Evolutionary conservation across 2,329 filamentous ascomycete genomes (phyloP).

Genomic region (Xylaria sp.): DNA sequence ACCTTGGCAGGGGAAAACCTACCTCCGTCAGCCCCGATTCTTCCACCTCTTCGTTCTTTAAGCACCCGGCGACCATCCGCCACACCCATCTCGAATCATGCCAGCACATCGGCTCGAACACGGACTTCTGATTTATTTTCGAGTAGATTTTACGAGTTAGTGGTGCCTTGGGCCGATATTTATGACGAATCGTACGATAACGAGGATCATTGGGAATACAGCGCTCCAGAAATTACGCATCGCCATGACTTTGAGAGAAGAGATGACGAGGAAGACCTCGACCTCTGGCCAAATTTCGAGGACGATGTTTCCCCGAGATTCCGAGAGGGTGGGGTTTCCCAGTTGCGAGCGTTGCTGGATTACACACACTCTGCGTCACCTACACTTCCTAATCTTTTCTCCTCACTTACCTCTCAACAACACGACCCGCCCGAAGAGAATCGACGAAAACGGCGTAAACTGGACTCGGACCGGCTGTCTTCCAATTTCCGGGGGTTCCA

Average conservation of each 20-base stretch:
- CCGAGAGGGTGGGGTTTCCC: conserved; percentile 41
- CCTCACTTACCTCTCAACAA: conserved; percentile 42
- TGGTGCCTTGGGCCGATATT: conserved; percentile 32
- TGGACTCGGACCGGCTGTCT: conserved; percentile 70
- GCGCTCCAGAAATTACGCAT: conserved; percentile 20
- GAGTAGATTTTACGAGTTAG: conserved; percentile 32
- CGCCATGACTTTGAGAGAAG: conserved; percentile 31
- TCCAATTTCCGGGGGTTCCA: conserved; percentile 69
- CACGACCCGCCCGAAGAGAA: conserved; percentile 47
- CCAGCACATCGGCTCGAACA: conserved; percentile 37
- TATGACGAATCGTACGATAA: conserved; percentile 37
- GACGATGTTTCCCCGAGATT: conserved; percentile 27
- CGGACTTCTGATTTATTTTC: conserved; percentile 41
- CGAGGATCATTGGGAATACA: conserved; percentile 37
- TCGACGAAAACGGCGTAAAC: conserved; percentile 75
- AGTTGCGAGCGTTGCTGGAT: conserved; percentile 44
- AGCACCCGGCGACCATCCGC: conserved; percentile 46
- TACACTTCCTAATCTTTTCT: conserved; percentile 45
- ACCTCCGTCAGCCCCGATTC: conserved; percentile 46
- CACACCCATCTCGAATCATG: conserved; percentile 43
- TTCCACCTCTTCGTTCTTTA: conserved; percentile 54
- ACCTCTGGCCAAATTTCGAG: conserved; percentile 31
- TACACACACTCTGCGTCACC: conserved; percentile 41
- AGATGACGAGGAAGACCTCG: conserved; percentile 20
- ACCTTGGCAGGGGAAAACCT: conserved; percentile 42